phyloP scores from a whole-genome alignment of 73 alveolate genomes.

The Tetrahymena malaccensis region DNA sequence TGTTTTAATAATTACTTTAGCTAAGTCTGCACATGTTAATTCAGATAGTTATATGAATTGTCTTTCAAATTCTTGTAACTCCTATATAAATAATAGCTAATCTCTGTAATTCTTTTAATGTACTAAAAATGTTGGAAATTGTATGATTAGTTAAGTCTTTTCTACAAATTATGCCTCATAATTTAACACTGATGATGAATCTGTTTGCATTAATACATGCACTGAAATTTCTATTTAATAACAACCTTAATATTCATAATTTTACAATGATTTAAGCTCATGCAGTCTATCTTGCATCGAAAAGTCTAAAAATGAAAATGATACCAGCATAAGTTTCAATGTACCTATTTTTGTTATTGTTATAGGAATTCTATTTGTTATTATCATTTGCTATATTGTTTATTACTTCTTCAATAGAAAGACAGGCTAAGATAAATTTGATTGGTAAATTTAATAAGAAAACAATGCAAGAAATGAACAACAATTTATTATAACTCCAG shows the following conservation, averaged over 20 bases:
- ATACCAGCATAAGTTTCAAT: not conserved
- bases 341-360: not conserved
- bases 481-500: not conserved
- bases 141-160: not conserved
- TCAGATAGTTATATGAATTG: not conserved
- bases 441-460: not conserved
- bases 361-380: not conserved
- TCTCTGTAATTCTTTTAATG: not conserved
- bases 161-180: not conserved
- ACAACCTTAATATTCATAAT: not conserved
- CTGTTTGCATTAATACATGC: not conserved
- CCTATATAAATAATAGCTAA: not conserved
- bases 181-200: not conserved
- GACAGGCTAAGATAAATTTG: not conserved
- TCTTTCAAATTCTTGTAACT: not conserved
- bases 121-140: not conserved
- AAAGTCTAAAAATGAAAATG: not conserved
- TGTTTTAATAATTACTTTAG: not conserved
- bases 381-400: not conserved
- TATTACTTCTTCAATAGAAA: not conserved
- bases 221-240: not conserved
- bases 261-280: not conserved
- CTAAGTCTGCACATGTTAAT: not conserved
- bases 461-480: not conserved
- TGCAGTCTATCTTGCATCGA: not conserved